These are phyloP conservation scores for Sungouiozyma intestinalis DNA, from an alignment of 805 yeast genomes.

Conservation along the genomic window DNA sequence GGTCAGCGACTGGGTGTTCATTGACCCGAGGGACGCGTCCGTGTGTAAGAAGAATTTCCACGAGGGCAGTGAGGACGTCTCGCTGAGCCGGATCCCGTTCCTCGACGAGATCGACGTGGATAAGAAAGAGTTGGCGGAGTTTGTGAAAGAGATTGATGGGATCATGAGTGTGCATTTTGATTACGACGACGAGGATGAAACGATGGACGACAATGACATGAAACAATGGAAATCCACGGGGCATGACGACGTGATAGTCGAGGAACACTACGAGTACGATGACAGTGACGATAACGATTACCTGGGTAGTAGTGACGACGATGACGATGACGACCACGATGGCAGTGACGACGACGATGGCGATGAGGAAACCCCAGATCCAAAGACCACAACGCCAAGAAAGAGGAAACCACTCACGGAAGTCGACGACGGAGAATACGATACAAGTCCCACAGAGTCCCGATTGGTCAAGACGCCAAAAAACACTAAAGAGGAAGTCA, in stretches of 20 bases:
- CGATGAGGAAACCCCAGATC: constrained; percentile 5
- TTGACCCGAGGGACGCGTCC: not conserved
- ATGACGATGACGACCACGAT: constrained; percentile 8
- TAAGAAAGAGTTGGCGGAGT: constrained; percentile 10
- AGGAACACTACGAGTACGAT: constrained; percentile 19
- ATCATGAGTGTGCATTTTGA: constrained; percentile 26
- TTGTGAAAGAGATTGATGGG: constrained; percentile 23
- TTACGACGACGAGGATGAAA: constrained; percentile 25
- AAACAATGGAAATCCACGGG: constrained; percentile 1
- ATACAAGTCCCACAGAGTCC: constrained; percentile 4
- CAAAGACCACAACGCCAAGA: constrained; percentile 11
- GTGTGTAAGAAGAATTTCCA: not conserved
- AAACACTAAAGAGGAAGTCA: constrained; percentile 11
- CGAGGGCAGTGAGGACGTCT: constrained; percentile 16
- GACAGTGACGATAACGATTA: constrained; percentile 9
- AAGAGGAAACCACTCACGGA: constrained; percentile 24
- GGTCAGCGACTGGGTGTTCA: not conserved
- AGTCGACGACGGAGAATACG: constrained; percentile 21
- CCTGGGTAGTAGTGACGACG: constrained; percentile 11
- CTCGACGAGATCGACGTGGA: constrained; percentile 11
- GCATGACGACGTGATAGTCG: constrained; percentile 7
- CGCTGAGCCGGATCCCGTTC: constrained; percentile 24
- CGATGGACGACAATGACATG: constrained; percentile 13
- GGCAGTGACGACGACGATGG: constrained; percentile 11
- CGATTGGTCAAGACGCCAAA: constrained; percentile 17